Evolutionary conservation across 495 filamentous ascomycete genomes (phyloP).

Genomic region (Penicilliopsis zonata): DNA sequence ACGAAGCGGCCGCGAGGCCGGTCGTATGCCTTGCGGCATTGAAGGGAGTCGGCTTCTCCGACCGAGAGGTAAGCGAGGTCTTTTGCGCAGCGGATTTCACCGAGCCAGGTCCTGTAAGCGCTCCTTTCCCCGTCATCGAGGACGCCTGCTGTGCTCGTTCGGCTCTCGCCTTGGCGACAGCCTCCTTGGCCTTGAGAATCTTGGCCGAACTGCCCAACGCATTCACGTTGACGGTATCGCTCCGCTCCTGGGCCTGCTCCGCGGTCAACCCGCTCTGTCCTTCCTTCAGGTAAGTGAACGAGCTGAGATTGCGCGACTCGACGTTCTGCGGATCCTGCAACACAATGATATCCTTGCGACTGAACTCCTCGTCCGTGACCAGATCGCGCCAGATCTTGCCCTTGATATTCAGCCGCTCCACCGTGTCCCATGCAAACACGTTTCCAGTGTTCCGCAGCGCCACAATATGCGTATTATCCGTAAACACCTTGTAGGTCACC

Average conservation of each 20-base stretch:
- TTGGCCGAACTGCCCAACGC: constrained; percentile 76
- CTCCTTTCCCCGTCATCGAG: constrained; percentile 20
- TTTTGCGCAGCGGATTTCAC: constrained; percentile 10
- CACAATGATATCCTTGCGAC: constrained; percentile 87
- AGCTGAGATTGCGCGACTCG: constrained; percentile 66
- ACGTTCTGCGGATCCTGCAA: constrained; percentile 94
- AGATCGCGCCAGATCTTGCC: constrained; percentile 93
- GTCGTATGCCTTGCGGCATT: constrained; percentile 88
- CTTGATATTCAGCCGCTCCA: constrained; percentile 93
- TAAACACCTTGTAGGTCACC: constrained; percentile 93
- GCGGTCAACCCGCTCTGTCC: constrained; percentile 59
- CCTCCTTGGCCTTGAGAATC: constrained; percentile 83
- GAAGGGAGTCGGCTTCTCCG: constrained; percentile 45
- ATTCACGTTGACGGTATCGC: constrained; percentile 57
- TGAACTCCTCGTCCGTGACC: constrained; percentile 78
- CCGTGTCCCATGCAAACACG: constrained; percentile 91
- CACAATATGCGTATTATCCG: constrained; percentile 95
- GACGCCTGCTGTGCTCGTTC: constrained; percentile 32
- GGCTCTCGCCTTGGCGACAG: constrained; percentile 70
- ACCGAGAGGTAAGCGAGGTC: constrained; percentile 5
- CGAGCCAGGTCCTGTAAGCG: constrained; percentile 21
- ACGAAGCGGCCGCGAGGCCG: constrained; percentile 81
- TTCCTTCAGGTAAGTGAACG: constrained; percentile 83
- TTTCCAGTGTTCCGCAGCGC: constrained; percentile 81
- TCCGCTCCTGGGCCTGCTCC: constrained; percentile 45